Conservation (phyloP, 352 stramenopile genomes). For the Phytophthora vignae region DNA sequence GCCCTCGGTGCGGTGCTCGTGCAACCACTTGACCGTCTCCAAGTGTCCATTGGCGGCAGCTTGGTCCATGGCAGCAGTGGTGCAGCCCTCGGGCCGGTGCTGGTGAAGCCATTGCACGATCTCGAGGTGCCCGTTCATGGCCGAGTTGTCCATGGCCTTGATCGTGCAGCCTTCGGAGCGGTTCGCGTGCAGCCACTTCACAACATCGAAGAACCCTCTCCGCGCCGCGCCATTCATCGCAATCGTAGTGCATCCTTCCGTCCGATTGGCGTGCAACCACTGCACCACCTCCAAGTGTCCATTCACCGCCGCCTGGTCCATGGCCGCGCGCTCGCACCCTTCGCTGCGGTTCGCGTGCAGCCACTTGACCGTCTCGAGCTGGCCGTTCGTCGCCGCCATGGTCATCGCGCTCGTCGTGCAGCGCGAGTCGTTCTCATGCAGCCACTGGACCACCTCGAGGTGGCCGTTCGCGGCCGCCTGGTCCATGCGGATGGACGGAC, state of each 20-base stretch:
- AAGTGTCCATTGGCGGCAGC: conserved; percentile 49
- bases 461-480: conserved; percentile 54
- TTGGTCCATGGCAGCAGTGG: conserved; percentile 28
- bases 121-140: conserved; percentile 36
- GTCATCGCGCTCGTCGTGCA: conserved; percentile 41
- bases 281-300: conserved; percentile 37
- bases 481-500: conserved; percentile 43
- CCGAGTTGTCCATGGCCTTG: conserved; percentile 39
- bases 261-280: conserved; percentile 28
- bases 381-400: conserved; percentile 31
- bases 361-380: conserved; percentile 32
- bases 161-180: conserved; percentile 32
- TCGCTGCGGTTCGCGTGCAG: conserved; percentile 30
- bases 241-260: conserved; percentile 34
- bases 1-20: conserved; percentile 42
- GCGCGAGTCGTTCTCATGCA: conserved; percentile 32
- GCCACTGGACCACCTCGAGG: conserved; percentile 30
- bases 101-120: conserved; percentile 43
- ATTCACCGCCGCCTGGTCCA: conserved; percentile 37
- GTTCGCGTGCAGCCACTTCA: conserved; percentile 30
- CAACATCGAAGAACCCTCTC: conserved; percentile 33
- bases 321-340: conserved; percentile 34
- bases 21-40: conserved; percentile 65
- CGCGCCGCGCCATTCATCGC: conserved; percentile 32
- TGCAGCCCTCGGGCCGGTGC: conserved; percentile 30